Evolutionary conservation across 2,329 filamentous ascomycete genomes (phyloP), one percentile per base, ranked within the genome.

Genomic region (Triangularia verruculosa): DNA sequence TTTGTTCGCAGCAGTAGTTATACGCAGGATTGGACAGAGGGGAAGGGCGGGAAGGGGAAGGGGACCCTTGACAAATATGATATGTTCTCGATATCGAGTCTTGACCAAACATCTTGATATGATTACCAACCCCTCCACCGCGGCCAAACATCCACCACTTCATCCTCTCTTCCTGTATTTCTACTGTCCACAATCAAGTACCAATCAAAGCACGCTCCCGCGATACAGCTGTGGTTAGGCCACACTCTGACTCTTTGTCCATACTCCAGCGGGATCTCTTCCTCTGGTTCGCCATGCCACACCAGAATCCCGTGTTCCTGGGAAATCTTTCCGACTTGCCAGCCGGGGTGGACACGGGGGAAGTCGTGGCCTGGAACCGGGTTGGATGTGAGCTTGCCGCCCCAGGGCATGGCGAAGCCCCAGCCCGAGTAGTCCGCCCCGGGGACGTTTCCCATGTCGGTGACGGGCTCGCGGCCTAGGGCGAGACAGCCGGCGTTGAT

Each of bases 141-240:
- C 15, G 83, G 78, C 90, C 90, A 94, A 22, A 93, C 83, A 79
- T 94, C 91, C n/a, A 91, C 80, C 65, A 91, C 81, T 69, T 85
- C 82, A 64, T 88, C 81, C 68, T 85, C 82, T 22, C 79, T 78
- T 0, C 80, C 82, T 59, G 79, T 76, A 15, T 74, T 76, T 58
- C 82, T 79, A 27, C 85, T 86, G 74, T 94, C 90, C 1, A 93
- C 86, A 32, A 94, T 78, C 20, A 92, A 77, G 76, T 92, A 95
- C 82, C 86, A 91, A 1, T 83, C 86, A 76, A 88, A 91, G 27
- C 85, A 84, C 0, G 87, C 87, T 0, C 89, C 88, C 1, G 90
- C 85, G 69, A 94, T 89, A 73, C 91, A 95, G 34, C 90, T 86
- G 77, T 95, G 91, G 70, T 94, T 94, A 0, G 91, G 90, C 86